Conservation (phyloP, 352 stramenopile species). For the Lagenidium sp. region DNA sequence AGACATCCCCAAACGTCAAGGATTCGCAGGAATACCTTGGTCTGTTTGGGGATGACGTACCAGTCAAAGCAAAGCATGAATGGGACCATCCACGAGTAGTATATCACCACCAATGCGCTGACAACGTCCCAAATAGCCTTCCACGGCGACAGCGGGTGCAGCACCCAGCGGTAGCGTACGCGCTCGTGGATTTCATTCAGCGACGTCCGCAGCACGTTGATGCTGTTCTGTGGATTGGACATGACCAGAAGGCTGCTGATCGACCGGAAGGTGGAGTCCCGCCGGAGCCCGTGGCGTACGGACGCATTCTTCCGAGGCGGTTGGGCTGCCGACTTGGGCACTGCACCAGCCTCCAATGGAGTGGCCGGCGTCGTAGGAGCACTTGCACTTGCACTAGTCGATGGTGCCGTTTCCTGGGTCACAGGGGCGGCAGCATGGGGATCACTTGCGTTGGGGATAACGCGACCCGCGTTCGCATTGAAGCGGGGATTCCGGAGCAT, state of each 20-base stretch:
- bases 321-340: not conserved
- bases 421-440: not conserved
- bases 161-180: conserved; percentile 31
- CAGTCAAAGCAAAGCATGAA: conserved; percentile 69
- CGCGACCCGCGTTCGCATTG: conserved; percentile 4
- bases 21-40: conserved; percentile 29
- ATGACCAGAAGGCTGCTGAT: conserved; percentile 19
- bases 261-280: conserved; percentile 14
- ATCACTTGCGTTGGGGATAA: conserved; percentile 3
- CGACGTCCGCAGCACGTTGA: conserved; percentile 64
- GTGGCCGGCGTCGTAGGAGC: too few species aligned
- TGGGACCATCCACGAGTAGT: conserved; percentile 66
- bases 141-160: conserved; percentile 38
- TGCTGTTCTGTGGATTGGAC: conserved; percentile 5
- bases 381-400: not conserved
- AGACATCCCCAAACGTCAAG: conserved; percentile 39
- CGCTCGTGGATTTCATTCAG: conserved; percentile 46
- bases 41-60: conserved; percentile 17
- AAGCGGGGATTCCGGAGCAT: conserved; percentile 5
- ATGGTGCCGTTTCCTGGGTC: not conserved
- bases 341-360: not conserved
- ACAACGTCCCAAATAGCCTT: conserved; percentile 53
- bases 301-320: conserved; percentile 12
- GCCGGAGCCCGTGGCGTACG: conserved; percentile 6
- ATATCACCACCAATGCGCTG: conserved; percentile 43